Evolutionary conservation across 352 stramenopile genomes (phyloP).

Genomic region (Pythium myriotylum): DNA sequence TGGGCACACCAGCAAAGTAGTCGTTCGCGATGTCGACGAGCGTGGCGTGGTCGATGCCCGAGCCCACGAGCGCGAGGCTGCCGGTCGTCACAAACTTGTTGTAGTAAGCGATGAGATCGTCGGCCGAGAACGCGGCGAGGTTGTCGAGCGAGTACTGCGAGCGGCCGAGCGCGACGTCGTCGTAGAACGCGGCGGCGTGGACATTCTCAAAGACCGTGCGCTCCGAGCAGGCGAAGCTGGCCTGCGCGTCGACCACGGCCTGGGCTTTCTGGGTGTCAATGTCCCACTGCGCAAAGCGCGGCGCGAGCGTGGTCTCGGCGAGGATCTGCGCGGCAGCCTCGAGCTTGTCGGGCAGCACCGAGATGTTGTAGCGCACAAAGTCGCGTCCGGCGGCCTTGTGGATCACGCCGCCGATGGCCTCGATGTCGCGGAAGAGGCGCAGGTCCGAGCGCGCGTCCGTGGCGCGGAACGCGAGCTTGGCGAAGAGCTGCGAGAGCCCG

Average conservation of each 20-base stretch:
- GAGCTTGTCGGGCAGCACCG: slow-evolving; percentile 69
- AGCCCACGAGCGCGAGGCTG: slow-evolving; percentile 62
- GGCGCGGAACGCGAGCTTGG: slow-evolving; percentile 85
- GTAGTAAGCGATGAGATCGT: slow-evolving; percentile 62
- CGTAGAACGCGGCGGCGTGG: slow-evolving; percentile 81
- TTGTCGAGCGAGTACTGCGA: slow-evolving; percentile 54
- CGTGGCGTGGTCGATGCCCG: slow-evolving; percentile 60
- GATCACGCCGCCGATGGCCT: slow-evolving; percentile 74
- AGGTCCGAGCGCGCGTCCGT: slow-evolving; percentile 77
- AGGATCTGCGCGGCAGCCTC: slow-evolving; percentile 73
- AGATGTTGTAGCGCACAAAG: slow-evolving; percentile 81
- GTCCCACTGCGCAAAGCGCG: slow-evolving; percentile 81
- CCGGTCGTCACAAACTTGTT: slow-evolving; percentile 69
- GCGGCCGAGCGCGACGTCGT: slow-evolving; percentile 73
- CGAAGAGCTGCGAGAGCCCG: slow-evolving; percentile 78
- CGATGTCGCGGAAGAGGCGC: slow-evolving; percentile 81
- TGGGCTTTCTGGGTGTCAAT: slow-evolving; percentile 74
- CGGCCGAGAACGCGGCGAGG: slow-evolving; percentile 47
- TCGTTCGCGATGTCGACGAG: slow-evolving; percentile 66
- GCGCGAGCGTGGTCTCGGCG: slow-evolving; percentile 75
- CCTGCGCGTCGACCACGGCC: slow-evolving; percentile 55
- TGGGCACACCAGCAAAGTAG: slow-evolving; percentile 56
- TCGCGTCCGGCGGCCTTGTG: slow-evolving; percentile 62
- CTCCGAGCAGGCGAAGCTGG: slow-evolving; percentile 40
- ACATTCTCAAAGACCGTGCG: slow-evolving; percentile 60